These are phyloP conservation scores for Aspergillus clavatus DNA, from an alignment of 2,329 filamentous ascomycete genomes.

Conservation along the genomic window DNA sequence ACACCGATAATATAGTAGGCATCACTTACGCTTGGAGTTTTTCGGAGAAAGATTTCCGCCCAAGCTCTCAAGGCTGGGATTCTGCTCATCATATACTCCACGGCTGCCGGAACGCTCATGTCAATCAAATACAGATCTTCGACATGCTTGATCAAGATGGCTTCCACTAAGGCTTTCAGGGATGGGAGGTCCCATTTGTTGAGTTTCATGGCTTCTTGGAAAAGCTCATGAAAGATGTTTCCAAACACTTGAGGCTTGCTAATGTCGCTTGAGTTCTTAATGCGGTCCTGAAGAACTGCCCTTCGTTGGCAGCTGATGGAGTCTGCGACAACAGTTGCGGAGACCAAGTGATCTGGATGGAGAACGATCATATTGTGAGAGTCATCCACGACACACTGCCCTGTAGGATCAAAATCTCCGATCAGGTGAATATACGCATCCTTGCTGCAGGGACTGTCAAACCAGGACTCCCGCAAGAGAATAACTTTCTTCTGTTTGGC, in stretches of 20 bases:
- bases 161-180: slow-evolving; percentile 62
- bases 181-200: slow-evolving; percentile 75
- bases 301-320: slow-evolving; percentile 88
- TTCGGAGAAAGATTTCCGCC: slow-evolving; percentile 75
- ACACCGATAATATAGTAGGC: neutral
- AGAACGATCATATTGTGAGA: slow-evolving; percentile 80
- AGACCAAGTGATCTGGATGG: slow-evolving; percentile 92
- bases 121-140: slow-evolving; percentile 88
- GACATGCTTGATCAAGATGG: slow-evolving; percentile 68
- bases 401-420: slow-evolving; percentile 64
- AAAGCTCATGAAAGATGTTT: slow-evolving; percentile 89
- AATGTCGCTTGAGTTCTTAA: slow-evolving; percentile 81
- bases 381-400: slow-evolving; percentile 79
- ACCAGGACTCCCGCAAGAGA: slow-evolving; percentile 79
- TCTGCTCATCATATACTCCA: slow-evolving; percentile 76
- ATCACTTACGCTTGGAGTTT: slow-evolving; percentile 58
- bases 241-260: slow-evolving; percentile 83
- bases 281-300: slow-evolving; percentile 87
- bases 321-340: slow-evolving; percentile 92
- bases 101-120: slow-evolving; percentile 65
- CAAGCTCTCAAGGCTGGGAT: slow-evolving; percentile 76
- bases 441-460: slow-evolving; percentile 68
- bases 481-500: slow-evolving; percentile 63
- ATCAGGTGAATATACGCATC: slow-evolving; percentile 83
- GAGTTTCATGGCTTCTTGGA: slow-evolving; percentile 79